Conservation (phyloP, 2,329 filamentous ascomycete species). For the Xylariaceae sp. region DNA sequence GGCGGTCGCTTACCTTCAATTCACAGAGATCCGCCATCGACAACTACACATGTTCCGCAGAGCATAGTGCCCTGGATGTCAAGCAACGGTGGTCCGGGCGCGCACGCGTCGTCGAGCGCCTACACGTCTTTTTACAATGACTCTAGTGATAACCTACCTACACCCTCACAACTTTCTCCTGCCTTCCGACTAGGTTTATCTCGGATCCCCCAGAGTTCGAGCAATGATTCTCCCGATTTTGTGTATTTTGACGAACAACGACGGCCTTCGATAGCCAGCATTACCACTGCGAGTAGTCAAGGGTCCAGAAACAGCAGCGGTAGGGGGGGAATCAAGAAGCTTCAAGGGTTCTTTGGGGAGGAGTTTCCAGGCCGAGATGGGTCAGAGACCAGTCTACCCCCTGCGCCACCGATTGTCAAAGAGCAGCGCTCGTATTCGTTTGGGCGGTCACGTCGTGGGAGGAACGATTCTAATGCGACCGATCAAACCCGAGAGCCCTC, state of each 20-base stretch:
- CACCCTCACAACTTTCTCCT: constrained; percentile 63
- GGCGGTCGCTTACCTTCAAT: constrained; percentile 54
- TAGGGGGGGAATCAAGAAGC: constrained; percentile 69
- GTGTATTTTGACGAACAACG: constrained; percentile 65
- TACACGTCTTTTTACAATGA: constrained; percentile 67
- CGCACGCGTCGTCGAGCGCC: constrained; percentile 34
- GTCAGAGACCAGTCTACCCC: constrained; percentile 63
- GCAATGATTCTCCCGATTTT: constrained; percentile 56
- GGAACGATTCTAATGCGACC: constrained; percentile 74
- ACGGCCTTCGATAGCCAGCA: constrained; percentile 81
- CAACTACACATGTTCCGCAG: constrained; percentile 46
- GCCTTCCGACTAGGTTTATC: constrained; percentile 53
- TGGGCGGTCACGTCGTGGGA: constrained; percentile 59
- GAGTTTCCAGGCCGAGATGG: constrained; percentile 72
- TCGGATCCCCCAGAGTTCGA: constrained; percentile 28
- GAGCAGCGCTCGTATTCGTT: constrained; percentile 61
- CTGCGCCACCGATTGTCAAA: constrained; percentile 43
- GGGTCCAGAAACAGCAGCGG: constrained; percentile 71
- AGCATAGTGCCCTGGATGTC: constrained; percentile 58
- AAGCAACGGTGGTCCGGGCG: constrained; percentile 34
- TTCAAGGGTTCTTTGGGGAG: constrained; percentile 90
- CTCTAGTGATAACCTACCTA: constrained; percentile 63
- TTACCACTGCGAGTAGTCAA: constrained; percentile 78
- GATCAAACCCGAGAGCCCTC: constrained; percentile 67
- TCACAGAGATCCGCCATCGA: constrained; percentile 53